Percentiles rank a stretch among this genome's conserved stretches.
phyloP scores from a whole-genome alignment of 192 early-diverging fungal species.

The Neocallimastix lanati region DNA sequence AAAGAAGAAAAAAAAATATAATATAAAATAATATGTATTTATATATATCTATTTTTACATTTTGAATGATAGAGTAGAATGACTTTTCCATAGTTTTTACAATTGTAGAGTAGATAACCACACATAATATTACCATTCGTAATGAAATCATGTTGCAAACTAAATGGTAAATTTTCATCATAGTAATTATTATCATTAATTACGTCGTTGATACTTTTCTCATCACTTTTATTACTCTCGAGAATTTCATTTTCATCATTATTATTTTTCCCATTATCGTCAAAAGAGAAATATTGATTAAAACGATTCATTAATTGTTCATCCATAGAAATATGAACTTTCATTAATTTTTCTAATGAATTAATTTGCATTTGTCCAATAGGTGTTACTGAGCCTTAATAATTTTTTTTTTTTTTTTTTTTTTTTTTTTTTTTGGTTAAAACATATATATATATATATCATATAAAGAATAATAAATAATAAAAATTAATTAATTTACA shows the following conservation, averaged over 20 bases:
- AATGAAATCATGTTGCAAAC: background rate
- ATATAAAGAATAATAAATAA: too few species aligned
- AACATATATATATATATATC: too few species aligned
- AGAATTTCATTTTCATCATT: too few species aligned
- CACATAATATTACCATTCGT: background rate
- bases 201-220: too few species aligned
- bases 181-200: too few species aligned
- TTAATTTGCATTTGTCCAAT: background rate
- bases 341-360: background rate
- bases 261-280: background rate
- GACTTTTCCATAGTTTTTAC: background rate
- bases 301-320: background rate
- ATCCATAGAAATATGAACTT: background rate
- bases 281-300: background rate
- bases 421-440: too few species aligned
- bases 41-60: too few species aligned
- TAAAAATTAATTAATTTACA: too few species aligned
- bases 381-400: background rate
- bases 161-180: background rate
- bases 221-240: too few species aligned
- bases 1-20: too few species aligned
- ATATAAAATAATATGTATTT: too few species aligned
- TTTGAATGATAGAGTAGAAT: background rate
- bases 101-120: background rate
- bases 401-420: too few species aligned